These are phyloP conservation scores for Tetraselmis striata DNA, from an alignment of 139 green algal species.

Conservation along the genomic window DNA sequence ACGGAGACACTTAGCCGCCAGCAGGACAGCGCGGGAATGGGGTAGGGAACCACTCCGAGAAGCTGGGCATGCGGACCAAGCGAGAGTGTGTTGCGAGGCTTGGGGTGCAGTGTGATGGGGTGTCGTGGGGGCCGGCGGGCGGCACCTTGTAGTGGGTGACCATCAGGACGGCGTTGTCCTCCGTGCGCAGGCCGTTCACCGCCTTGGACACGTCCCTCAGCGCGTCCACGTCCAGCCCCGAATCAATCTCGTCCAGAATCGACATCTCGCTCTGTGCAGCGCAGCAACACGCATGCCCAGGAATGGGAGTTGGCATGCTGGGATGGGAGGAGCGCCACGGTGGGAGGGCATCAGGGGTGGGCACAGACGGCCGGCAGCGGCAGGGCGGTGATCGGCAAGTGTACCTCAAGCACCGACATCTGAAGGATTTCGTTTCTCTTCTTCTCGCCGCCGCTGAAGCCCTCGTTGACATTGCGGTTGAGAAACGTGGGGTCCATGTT, in stretches of 20 bases:
- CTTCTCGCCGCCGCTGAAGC: constrained; percentile 97
- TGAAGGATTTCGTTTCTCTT: constrained; percentile 97
- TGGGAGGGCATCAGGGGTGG: background rate
- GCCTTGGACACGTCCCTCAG: constrained; percentile 73
- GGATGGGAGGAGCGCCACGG: background rate
- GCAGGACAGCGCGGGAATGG: background rate
- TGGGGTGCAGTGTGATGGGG: too few species aligned
- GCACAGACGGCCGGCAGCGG: background rate
- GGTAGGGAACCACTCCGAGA: background rate
- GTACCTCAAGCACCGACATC: constrained; percentile 87
- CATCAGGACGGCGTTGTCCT: constrained; percentile 80
- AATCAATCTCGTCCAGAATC: constrained; percentile 84
- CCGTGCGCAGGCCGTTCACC: constrained; percentile 59
- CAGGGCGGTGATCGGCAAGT: too few species aligned
- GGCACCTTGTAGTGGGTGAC: constrained; percentile 97
- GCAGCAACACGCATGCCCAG: background rate
- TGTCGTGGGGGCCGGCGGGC: too few species aligned
- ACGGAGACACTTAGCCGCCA: background rate
- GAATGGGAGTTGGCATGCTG: too few species aligned
- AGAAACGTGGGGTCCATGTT: constrained; percentile 97
- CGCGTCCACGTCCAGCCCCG: constrained; percentile 93
- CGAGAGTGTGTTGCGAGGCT: background rate
- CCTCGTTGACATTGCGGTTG: constrained; percentile 97
- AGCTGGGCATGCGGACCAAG: background rate
- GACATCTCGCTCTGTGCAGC: constrained; percentile 61